phyloP scores from a whole-genome alignment of 257 asterid species.

The Solanum verrucosum region DNA sequence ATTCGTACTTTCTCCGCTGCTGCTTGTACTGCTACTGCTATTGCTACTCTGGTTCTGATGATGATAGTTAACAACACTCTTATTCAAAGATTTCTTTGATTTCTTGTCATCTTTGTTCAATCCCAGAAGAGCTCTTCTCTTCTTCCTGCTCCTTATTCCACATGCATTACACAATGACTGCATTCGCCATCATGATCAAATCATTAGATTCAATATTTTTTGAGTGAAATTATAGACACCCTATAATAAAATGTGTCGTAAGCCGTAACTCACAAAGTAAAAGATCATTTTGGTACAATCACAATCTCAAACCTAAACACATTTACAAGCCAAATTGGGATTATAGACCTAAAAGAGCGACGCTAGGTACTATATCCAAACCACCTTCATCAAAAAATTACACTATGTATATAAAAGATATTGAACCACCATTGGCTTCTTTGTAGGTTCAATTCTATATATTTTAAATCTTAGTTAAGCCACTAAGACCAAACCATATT shows the following conservation, averaged over 20 bases:
- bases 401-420: too few relatives aligned
- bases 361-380: neutral
- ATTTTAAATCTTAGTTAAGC: neutral
- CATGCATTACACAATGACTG: constrained; percentile 97
- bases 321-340: neutral
- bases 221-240: neutral
- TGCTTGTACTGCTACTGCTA: constrained; percentile 21
- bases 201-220: neutral
- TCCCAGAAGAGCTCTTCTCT: constrained; percentile 82
- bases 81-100: neutral
- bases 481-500: neutral
- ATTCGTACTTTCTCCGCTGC: constrained; percentile 42
- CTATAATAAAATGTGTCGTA: neutral
- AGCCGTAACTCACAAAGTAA: neutral
- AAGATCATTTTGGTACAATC: neutral
- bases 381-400: too few relatives aligned
- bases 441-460: neutral
- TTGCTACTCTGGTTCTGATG: constrained; percentile 8
- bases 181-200: neutral
- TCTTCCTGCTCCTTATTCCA: constrained; percentile 91
- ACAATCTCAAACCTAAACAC: neutral
- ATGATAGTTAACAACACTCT: neutral
- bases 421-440: neutral
- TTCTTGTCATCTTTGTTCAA: constrained; percentile 55
- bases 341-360: neutral